Evolutionary conservation across 768 basidiomycete genomes (phyloP).

Genomic region (Boletus speciosus): DNA sequence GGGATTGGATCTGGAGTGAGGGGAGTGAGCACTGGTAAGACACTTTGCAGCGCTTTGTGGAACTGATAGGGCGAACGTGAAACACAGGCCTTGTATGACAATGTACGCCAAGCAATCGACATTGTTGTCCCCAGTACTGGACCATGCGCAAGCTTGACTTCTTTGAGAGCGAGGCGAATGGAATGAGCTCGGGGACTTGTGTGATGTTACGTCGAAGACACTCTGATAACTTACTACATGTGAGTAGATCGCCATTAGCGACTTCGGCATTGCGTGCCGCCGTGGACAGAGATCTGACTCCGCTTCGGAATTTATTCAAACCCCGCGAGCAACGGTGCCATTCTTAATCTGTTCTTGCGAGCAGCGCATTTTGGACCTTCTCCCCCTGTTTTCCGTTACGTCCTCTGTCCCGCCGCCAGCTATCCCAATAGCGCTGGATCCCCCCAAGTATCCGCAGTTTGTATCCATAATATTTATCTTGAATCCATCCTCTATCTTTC

Average conservation of each 20-base stretch:
- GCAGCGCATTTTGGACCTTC: background rate
- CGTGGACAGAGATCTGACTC: conserved; percentile 12
- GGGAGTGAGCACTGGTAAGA: conserved; percentile 5
- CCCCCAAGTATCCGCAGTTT: background rate
- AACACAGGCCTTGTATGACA: background rate
- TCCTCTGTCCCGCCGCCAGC: conserved; percentile 2
- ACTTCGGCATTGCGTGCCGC: conserved; percentile 17
- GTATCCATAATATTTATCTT: background rate
- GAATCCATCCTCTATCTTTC: background rate
- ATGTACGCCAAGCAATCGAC: background rate
- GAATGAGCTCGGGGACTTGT: background rate
- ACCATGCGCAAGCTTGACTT: background rate
- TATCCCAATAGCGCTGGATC: background rate
- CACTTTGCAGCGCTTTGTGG: background rate
- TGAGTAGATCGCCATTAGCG: background rate
- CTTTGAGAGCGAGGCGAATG: background rate
- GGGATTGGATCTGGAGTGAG: background rate
- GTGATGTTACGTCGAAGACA: background rate
- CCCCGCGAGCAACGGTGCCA: conserved; percentile 9
- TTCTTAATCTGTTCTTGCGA: conserved; percentile 7
- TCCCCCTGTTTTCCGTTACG: conserved; percentile 18
- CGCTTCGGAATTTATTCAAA: conserved; percentile 13
- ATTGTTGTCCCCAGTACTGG: background rate
- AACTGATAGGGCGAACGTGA: background rate
- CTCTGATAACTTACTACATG: no score